phyloP scores from a whole-genome alignment of 2,329 filamentous ascomycete species.

The Hortaea werneckii region DNA sequence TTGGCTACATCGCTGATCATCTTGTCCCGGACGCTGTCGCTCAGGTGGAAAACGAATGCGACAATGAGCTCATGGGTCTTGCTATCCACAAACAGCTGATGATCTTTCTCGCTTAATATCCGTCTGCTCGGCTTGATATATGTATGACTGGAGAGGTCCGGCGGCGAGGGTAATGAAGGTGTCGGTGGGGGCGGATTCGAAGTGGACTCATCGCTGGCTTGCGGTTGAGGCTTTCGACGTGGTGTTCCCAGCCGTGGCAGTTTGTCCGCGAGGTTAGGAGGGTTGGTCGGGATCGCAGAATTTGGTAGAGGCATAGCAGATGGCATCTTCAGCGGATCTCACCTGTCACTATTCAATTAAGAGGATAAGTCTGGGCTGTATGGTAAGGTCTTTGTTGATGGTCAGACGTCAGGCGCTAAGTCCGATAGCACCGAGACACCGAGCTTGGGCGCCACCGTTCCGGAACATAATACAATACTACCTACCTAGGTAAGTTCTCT shows the following conservation, averaged over 20 bases:
- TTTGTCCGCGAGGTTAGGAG: slow-evolving; percentile 44
- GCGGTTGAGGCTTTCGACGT: slow-evolving; percentile 42
- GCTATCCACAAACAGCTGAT: slow-evolving; percentile 70
- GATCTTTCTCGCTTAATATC: slow-evolving; percentile 73
- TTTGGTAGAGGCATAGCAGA: background rate
- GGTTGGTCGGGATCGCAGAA: slow-evolving; percentile 1
- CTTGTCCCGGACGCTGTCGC: slow-evolving; percentile 66
- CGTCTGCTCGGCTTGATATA: slow-evolving; percentile 59
- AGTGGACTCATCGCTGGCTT: slow-evolving; percentile 24
- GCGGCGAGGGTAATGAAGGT: slow-evolving; percentile 59
- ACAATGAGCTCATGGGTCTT: slow-evolving; percentile 65
- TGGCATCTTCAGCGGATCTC: background rate
- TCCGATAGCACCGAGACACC: no score
- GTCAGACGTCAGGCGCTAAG: no score
- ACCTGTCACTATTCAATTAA: no score
- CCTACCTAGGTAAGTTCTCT: no score
- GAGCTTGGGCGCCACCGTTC: no score
- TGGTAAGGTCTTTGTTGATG: no score
- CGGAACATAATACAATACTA: no score
- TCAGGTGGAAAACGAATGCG: slow-evolving; percentile 76
- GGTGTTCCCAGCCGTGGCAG: slow-evolving; percentile 57
- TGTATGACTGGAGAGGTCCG: slow-evolving; percentile 46
- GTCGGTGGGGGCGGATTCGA: slow-evolving; percentile 59
- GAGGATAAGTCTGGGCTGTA: no score
- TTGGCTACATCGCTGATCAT: slow-evolving; percentile 53